A percentile compares a stretch with the other conserved stretches of the same genome.
Evolutionary conservation across 306 rosid genomes (phyloP).

Genomic region (Hylodesmum podocarpum): DNA sequence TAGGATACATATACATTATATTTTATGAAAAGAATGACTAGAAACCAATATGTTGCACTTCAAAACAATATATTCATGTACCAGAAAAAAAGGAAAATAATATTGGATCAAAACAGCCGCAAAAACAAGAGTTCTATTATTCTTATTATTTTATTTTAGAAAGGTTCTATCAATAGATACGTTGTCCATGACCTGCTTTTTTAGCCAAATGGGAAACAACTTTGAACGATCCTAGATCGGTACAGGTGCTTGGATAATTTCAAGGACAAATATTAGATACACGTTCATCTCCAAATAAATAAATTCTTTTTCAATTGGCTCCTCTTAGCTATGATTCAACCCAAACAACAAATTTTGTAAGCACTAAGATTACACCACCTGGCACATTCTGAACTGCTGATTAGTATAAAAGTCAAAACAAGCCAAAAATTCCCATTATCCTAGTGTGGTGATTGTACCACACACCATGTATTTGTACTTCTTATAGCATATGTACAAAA

Average conservation of each 20-base stretch:
- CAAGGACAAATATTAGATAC: not conserved
- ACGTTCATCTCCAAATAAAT: not conserved
- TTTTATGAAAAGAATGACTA: not conserved
- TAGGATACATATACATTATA: not conserved
- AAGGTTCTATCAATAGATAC: not conserved
- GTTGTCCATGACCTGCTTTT: slow-evolving; percentile 1
- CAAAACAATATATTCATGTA: slow-evolving; percentile 11
- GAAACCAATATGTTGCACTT: not conserved
- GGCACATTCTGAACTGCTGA: not conserved
- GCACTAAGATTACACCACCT: not conserved
- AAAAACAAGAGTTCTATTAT: not conserved
- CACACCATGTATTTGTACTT: not conserved
- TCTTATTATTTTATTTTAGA: not conserved
- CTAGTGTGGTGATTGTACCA: not conserved
- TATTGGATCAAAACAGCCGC: slow-evolving; percentile 1
- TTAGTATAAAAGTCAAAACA: not conserved
- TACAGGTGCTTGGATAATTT: not conserved
- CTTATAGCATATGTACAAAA: not conserved
- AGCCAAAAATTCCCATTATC: not conserved
- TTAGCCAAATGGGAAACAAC: not conserved
- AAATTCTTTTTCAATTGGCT: not conserved
- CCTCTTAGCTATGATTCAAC: not conserved
- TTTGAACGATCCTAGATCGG: not conserved
- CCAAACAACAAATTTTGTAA: not conserved
- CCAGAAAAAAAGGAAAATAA: not conserved